Evolutionary conservation across 1,139 yeast genomes (phyloP).

Genomic region (Yamadazyma taylorii): DNA sequence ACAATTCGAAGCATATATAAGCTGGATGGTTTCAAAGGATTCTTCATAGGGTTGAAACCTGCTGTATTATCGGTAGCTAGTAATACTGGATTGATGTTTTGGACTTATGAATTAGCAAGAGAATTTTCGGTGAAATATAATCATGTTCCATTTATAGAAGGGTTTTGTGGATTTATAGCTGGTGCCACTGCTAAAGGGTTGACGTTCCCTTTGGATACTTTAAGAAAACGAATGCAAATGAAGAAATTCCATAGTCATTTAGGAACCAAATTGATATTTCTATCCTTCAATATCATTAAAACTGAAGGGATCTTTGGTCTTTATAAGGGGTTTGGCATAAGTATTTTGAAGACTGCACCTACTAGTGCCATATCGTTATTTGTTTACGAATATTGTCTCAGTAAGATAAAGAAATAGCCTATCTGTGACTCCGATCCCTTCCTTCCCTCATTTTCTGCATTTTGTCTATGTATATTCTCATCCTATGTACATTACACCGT

Average conservation of each 20-base stretch:
- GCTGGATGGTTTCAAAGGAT: conserved; percentile 55
- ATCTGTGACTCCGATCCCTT: no score
- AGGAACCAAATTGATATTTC: conserved; percentile 7
- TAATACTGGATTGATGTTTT: conserved; percentile 68
- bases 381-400: conserved; percentile 54
- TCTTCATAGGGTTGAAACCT: conserved; percentile 63
- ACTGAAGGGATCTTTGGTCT: conserved; percentile 66
- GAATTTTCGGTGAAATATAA: conserved; percentile 25
- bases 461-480: neutral
- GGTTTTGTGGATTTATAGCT: conserved; percentile 71
- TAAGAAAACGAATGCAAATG: conserved; percentile 78
- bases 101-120: conserved; percentile 57
- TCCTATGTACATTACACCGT: conserved; percentile 14
- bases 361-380: conserved; percentile 78
- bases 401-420: conserved; percentile 4
- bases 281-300: conserved; percentile 36
- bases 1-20: conserved; percentile 44
- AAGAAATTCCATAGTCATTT: conserved; percentile 8
- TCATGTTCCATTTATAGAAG: conserved; percentile 52
- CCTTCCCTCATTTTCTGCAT: neutral
- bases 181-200: conserved; percentile 72
- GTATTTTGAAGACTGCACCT: conserved; percentile 77
- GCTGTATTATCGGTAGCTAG: conserved; percentile 65
- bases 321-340: conserved; percentile 71
- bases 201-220: conserved; percentile 83